These are phyloP conservation scores for Elongisporangium anandrum DNA, from an alignment of 352 stramenopile genomes.

Conservation along the genomic window DNA sequence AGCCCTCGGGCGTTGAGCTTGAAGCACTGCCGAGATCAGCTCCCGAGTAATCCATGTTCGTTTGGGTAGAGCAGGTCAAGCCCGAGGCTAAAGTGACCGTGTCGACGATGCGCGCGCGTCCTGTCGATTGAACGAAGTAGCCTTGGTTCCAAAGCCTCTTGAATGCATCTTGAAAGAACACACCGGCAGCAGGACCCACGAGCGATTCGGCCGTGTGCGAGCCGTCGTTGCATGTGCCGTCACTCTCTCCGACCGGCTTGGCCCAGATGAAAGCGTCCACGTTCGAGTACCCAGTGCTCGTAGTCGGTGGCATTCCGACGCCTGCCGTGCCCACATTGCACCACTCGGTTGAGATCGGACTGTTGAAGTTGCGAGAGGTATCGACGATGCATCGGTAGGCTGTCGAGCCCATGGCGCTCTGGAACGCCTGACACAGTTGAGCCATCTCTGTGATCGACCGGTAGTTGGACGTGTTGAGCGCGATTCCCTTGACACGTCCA, in stretches of 20 bases:
- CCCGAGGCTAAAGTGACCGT: not conserved
- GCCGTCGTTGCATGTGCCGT: constrained; percentile 46
- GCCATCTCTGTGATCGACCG: constrained; percentile 42
- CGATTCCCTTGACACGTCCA: constrained; percentile 44
- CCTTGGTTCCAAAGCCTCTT: constrained; percentile 60
- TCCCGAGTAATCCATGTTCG: not conserved
- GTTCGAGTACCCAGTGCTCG: constrained; percentile 34
- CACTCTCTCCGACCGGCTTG: constrained; percentile 60
- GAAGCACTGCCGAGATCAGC: not conserved
- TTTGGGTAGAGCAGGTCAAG: not conserved
- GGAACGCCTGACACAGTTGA: constrained; percentile 48
- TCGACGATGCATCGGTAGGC: constrained; percentile 56
- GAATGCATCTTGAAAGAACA: constrained; percentile 58
- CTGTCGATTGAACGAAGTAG: constrained; percentile 39
- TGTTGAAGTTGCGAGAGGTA: constrained; percentile 58
- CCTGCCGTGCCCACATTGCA: constrained; percentile 60
- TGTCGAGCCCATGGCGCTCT: constrained; percentile 35
- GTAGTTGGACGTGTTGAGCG: constrained; percentile 79
- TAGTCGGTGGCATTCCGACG: constrained; percentile 50
- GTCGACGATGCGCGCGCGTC: not conserved
- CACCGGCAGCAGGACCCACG: constrained; percentile 32
- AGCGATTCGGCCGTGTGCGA: constrained; percentile 25
- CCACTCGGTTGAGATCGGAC: constrained; percentile 39
- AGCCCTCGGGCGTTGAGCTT: not conserved
- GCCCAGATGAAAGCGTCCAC: constrained; percentile 72